Conservation (phyloP, 139 green algal genomes). For the Picochlorum sp. region DNA sequence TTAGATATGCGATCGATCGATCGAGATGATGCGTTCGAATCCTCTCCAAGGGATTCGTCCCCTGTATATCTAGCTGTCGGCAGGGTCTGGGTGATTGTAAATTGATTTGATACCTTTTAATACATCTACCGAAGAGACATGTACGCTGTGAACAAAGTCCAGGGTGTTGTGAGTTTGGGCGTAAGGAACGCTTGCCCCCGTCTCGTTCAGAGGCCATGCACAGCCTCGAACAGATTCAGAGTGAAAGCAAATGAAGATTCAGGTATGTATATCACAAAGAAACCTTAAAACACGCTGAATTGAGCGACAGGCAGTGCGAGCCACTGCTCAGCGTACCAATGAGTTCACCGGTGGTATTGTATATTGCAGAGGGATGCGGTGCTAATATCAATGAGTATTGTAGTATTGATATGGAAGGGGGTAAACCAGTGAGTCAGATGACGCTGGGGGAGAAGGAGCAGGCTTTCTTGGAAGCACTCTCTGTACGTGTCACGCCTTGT, state of each 20-base stretch:
- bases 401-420: slow-evolving; percentile 18
- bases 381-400: slow-evolving; percentile 25
- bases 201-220: background rate
- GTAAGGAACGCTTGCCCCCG: background rate
- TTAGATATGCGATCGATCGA: no score
- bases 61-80: no score
- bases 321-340: no score
- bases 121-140: no score
- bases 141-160: no score
- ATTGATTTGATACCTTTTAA: no score
- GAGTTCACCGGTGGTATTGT: background rate
- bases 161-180: no score
- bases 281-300: no score
- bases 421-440: slow-evolving; percentile 14
- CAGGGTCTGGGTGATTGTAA: no score
- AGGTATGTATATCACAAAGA: background rate
- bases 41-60: no score
- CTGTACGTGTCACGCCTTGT: slow-evolving; percentile 14
- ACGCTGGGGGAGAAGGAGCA: slow-evolving; percentile 78
- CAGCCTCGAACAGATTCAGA: background rate
- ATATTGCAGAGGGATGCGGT: slow-evolving; percentile 16
- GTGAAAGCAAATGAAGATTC: background rate
- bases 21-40: no score
- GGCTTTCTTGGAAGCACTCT: slow-evolving; percentile 70
- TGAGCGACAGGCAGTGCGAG: no score